Evolutionary conservation across 2,329 filamentous ascomycete genomes (phyloP).

Genomic region (Hypoxylon sp.): DNA sequence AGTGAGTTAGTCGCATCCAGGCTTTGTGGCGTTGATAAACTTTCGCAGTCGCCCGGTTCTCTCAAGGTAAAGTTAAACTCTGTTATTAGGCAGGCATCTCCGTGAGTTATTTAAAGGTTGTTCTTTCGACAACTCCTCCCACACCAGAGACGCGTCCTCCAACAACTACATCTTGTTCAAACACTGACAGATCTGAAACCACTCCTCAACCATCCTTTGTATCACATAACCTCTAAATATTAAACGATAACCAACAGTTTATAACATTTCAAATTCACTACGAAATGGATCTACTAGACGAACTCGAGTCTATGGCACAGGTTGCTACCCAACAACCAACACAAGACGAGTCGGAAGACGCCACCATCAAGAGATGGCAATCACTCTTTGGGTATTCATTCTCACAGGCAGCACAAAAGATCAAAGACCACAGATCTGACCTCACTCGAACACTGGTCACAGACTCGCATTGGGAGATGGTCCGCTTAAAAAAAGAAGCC

Average conservation of each 20-base stretch:
- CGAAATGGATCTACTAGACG: constrained; percentile 22
- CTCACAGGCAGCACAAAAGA: constrained; percentile 23
- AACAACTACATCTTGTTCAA: too few relatives aligned
- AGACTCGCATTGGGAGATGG: constrained; percentile 33
- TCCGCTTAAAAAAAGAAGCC: constrained; percentile 27
- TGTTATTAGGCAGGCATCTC: neutral
- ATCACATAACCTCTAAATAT: neutral
- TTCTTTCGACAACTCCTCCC: too few relatives aligned
- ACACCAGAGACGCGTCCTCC: too few relatives aligned
- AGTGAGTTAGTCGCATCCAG: neutral
- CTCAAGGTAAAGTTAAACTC: neutral
- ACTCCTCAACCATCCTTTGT: too few relatives aligned
- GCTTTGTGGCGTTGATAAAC: neutral
- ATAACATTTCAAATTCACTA: neutral
- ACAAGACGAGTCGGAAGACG: constrained; percentile 10
- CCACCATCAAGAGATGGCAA: constrained; percentile 36
- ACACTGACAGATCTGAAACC: too few relatives aligned
- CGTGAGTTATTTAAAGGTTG: too few relatives aligned
- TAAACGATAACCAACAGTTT: neutral
- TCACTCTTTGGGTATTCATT: constrained; percentile 34
- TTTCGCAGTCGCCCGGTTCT: neutral
- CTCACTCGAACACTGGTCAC: constrained; percentile 19
- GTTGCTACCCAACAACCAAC: constrained; percentile 17
- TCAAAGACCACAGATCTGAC: constrained; percentile 27
- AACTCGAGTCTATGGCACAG: constrained; percentile 38